Evolutionary conservation across 2,329 filamentous ascomycete species (phyloP), one percentile per base, ranked within the genome.

Genomic region (Xylaria multiplex): DNA sequence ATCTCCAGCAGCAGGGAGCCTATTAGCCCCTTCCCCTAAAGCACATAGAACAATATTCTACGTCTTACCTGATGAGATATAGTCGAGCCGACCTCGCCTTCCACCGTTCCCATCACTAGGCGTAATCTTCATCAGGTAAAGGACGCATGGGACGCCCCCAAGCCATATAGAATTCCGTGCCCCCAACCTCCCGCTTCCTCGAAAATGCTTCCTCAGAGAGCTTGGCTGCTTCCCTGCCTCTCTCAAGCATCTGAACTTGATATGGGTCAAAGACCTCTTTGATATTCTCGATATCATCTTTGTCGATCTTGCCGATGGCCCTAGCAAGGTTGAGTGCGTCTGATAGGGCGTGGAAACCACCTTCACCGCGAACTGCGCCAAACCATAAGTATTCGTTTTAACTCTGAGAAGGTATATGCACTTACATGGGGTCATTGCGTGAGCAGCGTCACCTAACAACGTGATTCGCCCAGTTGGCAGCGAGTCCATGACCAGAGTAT

Each of bases 311-410:
- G 11, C 64, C 59, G 6, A 79, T 68, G 7, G 73, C 65, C 43
- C 74, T 69, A 30, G 73, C 70, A 2, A 75, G 70, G 7, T 73
- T 71, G 2, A 75, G 66, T 69, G 93, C 91, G 50, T 92, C 90
- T 8, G 70, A 55, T 40, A 74, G 65, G 11, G 73, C 72, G 54
- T 75, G 71, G 42, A 66, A 74, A 2, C 67, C 73, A 16, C 66
- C 66, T 43, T 68, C 66, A 5, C 73, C 72, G 14, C 72, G 71
- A 45, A 75, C 71, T 70, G 8, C 52, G 35, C 3, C 30, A 32
- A 14, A 19, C 6, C 13, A 16, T 53, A 11, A 62, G 37, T n/a
- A 43, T 40, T 14, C 2, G 40, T 1, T 40, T 49, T 19, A 3
- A 11, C 4, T 19, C 8, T 19, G 11, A 3, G 19, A 11, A 32